A percentile compares a stretch with the other conserved stretches of the same genome.
Conservation (phyloP, 2,329 filamentous ascomycete genomes). For the Aspergillus hortae region DNA sequence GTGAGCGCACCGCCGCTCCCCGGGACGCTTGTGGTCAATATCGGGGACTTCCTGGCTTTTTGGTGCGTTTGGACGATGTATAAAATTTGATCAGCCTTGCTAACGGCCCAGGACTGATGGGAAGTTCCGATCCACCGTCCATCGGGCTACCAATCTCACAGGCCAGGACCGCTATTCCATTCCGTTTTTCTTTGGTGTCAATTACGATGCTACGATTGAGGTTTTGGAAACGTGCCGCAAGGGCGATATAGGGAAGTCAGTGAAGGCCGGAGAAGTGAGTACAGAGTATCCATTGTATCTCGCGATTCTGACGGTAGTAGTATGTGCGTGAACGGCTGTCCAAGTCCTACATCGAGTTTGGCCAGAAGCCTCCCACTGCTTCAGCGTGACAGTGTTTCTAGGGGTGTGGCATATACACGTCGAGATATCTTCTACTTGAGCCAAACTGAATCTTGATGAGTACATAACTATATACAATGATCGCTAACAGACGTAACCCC, state of each 20-base stretch:
- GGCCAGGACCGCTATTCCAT: conserved; percentile 39
- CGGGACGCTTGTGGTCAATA: conserved; percentile 28
- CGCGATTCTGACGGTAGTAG: not conserved
- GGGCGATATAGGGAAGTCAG: not conserved
- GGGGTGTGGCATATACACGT: not conserved
- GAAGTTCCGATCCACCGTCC: conserved; percentile 37
- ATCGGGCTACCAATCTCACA: conserved; percentile 39
- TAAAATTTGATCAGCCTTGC: fast-evolving
- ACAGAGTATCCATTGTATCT: not conserved
- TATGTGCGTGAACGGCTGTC: not conserved
- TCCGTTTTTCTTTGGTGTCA: conserved; percentile 41
- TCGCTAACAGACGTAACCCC: not conserved
- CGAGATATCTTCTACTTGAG: not conserved
- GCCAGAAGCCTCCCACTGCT: not conserved
- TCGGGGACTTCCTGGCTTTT: conserved; percentile 29
- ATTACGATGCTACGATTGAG: not conserved
- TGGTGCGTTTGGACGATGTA: conserved; percentile 13
- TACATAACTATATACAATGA: not conserved
- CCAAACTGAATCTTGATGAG: not conserved
- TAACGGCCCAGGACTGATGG: conserved; percentile 32
- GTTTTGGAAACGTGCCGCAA: not conserved
- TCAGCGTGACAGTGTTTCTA: not conserved
- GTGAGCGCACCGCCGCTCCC: conserved; percentile 22
- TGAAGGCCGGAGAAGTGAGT: not conserved
- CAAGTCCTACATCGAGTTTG: not conserved